Evolutionary conservation across 176 grass and related monocot species (phyloP), one percentile per base, ranked within the genome.

Genomic region (Tuctoria greenei): DNA sequence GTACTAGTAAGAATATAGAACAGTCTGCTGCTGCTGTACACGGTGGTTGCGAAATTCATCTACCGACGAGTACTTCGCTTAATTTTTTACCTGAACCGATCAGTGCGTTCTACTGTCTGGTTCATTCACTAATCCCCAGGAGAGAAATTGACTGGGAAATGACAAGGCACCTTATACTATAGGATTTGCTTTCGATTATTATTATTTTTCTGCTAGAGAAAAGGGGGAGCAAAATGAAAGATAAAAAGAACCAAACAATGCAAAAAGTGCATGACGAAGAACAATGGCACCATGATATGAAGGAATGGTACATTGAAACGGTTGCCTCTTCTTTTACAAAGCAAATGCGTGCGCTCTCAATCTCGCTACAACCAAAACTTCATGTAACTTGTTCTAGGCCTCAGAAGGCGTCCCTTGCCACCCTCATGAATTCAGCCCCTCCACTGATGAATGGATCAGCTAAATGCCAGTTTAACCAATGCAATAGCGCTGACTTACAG

Each of bases 331-430:
- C 68, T 73, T 73, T 47, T 73, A 79, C 66, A 71, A 69, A 80
- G 14, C 0, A 28, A 60, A 28, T 60, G 0, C 10, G 20, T 45
- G 45, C 11, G 25, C 36, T 31, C 67, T 24, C 17, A 59, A 57
- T 9, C 38, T 58, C 7, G 5, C 67, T 62, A 62, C 27, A 71
- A 49, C 68, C 69, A 60, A 61, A 85, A 67, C 41, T 41, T 26
- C 61, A 79, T 2, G 31, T 3, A 31, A 73, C 50, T 25, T 74
- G 76, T 85, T 79, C 61, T 61, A 80, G 76, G 61, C 76, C 76
- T 79, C 47, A 80, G 76, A 54, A 74, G 51, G 83, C 61, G 66
- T 54, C 28, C 25, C 43, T 44, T 77, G 56, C 18, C 65, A 71
- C 42, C 72, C 64, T 61, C 56, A 3, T 6, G 45, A 21, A 5